phyloP scores from a whole-genome alignment of 208 protist species.

The Leishmania martiniquensis region DNA sequence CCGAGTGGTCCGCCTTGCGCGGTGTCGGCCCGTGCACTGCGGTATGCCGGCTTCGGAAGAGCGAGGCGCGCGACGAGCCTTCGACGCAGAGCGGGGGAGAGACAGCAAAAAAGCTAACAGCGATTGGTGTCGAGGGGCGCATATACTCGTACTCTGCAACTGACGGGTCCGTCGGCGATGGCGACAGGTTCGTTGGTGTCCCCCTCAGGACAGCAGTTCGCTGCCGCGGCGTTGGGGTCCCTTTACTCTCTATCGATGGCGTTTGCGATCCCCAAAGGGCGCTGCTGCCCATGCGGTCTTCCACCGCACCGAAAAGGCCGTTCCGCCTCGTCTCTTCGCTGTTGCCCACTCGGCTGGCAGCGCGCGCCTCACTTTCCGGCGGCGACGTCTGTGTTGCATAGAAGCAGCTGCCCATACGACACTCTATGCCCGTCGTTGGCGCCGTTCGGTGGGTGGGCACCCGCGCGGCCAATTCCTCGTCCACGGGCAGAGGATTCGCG shows the following conservation, averaged over 20 bases:
- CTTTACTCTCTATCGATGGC: neutral
- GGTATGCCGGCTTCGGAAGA: neutral
- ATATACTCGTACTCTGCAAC: constrained; percentile 1
- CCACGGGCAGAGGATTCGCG: neutral
- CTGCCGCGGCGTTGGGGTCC: neutral
- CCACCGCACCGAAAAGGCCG: neutral
- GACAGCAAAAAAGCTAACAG: neutral
- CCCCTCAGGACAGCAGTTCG: neutral
- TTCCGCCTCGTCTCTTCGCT: neutral
- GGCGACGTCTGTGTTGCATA: neutral
- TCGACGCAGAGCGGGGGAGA: neutral
- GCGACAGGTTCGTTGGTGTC: neutral
- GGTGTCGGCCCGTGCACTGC: neutral
- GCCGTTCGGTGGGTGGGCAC: neutral
- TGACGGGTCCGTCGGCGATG: neutral
- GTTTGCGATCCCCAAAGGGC: neutral
- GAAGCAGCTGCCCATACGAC: neutral
- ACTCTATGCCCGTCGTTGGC: neutral
- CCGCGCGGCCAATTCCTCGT: too few relatives aligned
- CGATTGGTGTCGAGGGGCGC: neutral
- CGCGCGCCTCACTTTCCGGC: neutral
- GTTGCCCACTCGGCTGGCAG: neutral
- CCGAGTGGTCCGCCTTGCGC: neutral
- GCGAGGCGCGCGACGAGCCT: neutral
- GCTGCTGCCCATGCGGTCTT: neutral